A percentile compares a stretch with the other conserved stretches of the same genome.
These are phyloP conservation scores for Phoenix roebelenii DNA, from an alignment of 176 grass and related monocot genomes.

Conservation along the genomic window DNA sequence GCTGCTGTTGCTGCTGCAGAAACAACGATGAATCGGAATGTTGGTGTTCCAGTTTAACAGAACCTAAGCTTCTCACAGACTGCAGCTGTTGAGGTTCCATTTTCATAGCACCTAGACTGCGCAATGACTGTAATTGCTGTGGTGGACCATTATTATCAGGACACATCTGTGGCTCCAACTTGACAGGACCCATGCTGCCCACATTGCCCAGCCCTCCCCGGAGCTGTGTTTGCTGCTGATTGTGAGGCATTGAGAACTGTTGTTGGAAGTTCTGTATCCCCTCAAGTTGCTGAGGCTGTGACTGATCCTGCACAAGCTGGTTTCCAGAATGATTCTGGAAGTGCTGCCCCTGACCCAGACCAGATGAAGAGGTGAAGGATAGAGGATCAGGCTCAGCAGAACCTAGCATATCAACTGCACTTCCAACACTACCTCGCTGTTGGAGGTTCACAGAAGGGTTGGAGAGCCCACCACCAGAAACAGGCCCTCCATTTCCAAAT, in stretches of 20 bases:
- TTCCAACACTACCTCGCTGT: background rate
- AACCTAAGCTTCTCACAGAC: conserved; percentile 1
- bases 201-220: conserved; percentile 16
- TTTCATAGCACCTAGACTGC: conserved; percentile 13
- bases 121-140: conserved; percentile 6
- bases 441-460: background rate
- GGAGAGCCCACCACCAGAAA: conserved; percentile 4
- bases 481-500: conserved; percentile 4
- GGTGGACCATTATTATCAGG: conserved; percentile 6
- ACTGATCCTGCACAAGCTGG: background rate
- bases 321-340: conserved; percentile 1
- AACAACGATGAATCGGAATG: conserved; percentile 25
- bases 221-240: conserved; percentile 13
- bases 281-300: conserved; percentile 12
- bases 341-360: conserved; percentile 1
- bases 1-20: conserved; percentile 16
- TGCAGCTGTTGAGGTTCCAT: conserved; percentile 11
- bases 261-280: conserved; percentile 20
- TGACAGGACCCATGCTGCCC: conserved; percentile 14
- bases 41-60: conserved; percentile 29
- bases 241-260: conserved; percentile 18
- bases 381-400: conserved; percentile 4
- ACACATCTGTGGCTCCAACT: conserved; percentile 25
- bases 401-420: conserved; percentile 6
- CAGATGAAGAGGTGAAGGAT: background rate